Evolutionary conservation across 441 rosid genomes (phyloP).

Genomic region (Populus hybrid): DNA sequence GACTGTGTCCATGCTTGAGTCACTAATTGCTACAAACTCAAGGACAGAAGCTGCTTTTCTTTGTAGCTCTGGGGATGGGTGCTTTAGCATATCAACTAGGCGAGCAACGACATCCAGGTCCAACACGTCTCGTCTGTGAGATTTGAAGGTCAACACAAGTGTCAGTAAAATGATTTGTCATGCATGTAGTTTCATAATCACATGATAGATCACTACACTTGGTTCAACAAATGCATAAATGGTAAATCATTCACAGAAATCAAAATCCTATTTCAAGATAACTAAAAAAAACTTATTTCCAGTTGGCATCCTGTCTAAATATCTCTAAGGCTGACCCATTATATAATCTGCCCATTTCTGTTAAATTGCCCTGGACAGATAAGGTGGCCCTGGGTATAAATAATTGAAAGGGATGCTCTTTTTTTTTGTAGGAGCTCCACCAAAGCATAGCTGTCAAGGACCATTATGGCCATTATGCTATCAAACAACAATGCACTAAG

Average conservation of each 20-base stretch:
- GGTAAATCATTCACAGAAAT: neutral
- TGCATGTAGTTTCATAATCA: neutral
- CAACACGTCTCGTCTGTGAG: slow-evolving; percentile 43
- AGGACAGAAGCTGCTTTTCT: slow-evolving; percentile 67
- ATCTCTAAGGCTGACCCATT: neutral
- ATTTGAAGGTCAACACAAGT: slow-evolving; percentile 21
- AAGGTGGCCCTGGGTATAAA: neutral
- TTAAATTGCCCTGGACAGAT: neutral
- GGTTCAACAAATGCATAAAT: neutral
- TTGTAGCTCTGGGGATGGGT: slow-evolving; percentile 50
- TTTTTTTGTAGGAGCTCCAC: too few species aligned
- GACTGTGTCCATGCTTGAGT: slow-evolving; percentile 43
- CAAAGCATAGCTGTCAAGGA: neutral
- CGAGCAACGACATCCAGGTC: slow-evolving; percentile 51
- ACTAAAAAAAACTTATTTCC: neutral
- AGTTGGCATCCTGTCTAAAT: neutral
- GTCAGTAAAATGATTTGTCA: slow-evolving; percentile 8
- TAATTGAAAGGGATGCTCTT: too few species aligned
- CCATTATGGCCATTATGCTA: neutral
- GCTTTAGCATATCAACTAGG: slow-evolving; percentile 57
- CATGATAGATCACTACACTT: neutral
- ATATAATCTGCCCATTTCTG: neutral
- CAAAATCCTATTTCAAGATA: neutral
- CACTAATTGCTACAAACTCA: slow-evolving; percentile 48
- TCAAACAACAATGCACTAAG: neutral